phyloP scores from a whole-genome alignment of 805 yeast species.

The Saccharomycopsis fodiens region DNA sequence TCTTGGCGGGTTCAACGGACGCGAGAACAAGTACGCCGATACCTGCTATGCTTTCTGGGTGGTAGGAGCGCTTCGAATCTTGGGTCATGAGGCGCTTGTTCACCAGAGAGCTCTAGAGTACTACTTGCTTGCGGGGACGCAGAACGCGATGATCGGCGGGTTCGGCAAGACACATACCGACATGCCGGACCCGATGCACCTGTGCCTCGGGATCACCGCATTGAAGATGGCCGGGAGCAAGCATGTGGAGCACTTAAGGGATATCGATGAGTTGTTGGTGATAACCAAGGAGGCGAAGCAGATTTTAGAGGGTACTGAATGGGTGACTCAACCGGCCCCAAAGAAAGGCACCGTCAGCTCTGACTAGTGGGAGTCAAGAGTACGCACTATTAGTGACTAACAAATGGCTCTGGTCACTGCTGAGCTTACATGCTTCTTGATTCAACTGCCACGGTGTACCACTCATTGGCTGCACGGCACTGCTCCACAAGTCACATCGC shows the following conservation, averaged over 20 bases:
- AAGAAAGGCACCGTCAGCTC: too few species aligned
- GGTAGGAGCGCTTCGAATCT: slow-evolving; percentile 45
- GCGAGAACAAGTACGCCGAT: slow-evolving; percentile 78
- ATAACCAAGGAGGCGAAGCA: slow-evolving; percentile 21
- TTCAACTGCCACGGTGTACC: too few species aligned
- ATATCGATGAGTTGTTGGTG: slow-evolving; percentile 25
- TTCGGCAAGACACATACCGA: slow-evolving; percentile 57
- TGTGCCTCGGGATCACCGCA: slow-evolving; percentile 53
- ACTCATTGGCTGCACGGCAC: too few species aligned
- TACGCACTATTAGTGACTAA: too few species aligned
- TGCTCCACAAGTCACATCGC: too few species aligned
- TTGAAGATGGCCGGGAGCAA: slow-evolving; percentile 32
- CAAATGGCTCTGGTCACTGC: too few species aligned
- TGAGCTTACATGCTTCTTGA: too few species aligned
- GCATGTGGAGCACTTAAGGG: slow-evolving; percentile 17
- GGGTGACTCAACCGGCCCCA: too few species aligned
- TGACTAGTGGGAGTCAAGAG: too few species aligned
- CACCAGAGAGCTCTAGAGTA: slow-evolving; percentile 30
- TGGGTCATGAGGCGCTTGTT: slow-evolving; percentile 30
- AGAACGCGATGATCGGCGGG: slow-evolving; percentile 64
- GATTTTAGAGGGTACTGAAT: slow-evolving; percentile 6
- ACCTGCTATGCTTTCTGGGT: slow-evolving; percentile 89
- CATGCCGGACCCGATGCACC: slow-evolving; percentile 66
- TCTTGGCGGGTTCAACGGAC: slow-evolving; percentile 78
- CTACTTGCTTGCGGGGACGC: slow-evolving; percentile 50